Base-by-base conservation (phyloP, 2,329 filamentous ascomycete species). In the Pseudopithomyces chartarum region DNA sequence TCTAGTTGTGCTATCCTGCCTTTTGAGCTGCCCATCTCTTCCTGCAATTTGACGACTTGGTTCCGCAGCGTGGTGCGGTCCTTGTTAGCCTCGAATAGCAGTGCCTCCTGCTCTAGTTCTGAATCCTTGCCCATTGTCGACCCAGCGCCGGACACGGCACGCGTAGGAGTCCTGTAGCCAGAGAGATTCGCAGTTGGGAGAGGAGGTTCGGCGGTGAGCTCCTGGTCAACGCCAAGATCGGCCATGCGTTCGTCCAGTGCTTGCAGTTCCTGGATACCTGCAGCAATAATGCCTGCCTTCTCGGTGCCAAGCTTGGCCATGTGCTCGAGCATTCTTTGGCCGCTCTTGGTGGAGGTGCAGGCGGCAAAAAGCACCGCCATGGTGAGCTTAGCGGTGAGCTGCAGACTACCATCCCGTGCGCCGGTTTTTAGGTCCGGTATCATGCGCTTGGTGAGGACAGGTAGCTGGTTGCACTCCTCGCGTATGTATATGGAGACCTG, bases 61-160 rank as follows among this genome's bases (percentile, higher is more conserved):
- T 68, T 70, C 56, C 78, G 75, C 32, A 82, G 60, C 32, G 78
- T 75, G 52, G 78, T 70, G 48, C 80, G 78, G 22, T 78, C 78
- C 50, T 79, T 78, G 60, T 80, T 79, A 7, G 79, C 79, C 58
- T 80, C 77, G 56, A 83, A 76, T 6, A 83, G 65, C 57, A 80
- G 78, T 54, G 81, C 81, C 60, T 83, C 81, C 49, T 79, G 77
- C 65, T 83, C 80, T 34, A 83, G 67, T 54, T 80, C 76, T 4
- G 76, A 75, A 61, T 82, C 79, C 29, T 79, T 65, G 13, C 73
- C 74, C 20, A 73, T 45, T 2, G 66, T 52, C 10, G 68, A 59
- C 3, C 59, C 60, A 3, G 66, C 58, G 2, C 70, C 72, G 12
- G 71, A 73, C 6, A 67, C 61, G 6, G 65, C 68, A 43, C 71